A percentile compares a stretch with the other conserved stretches of the same genome.
phyloP scores from a whole-genome alignment of 1,284 basidiomycete genomes.

The Boletus sp. region DNA sequence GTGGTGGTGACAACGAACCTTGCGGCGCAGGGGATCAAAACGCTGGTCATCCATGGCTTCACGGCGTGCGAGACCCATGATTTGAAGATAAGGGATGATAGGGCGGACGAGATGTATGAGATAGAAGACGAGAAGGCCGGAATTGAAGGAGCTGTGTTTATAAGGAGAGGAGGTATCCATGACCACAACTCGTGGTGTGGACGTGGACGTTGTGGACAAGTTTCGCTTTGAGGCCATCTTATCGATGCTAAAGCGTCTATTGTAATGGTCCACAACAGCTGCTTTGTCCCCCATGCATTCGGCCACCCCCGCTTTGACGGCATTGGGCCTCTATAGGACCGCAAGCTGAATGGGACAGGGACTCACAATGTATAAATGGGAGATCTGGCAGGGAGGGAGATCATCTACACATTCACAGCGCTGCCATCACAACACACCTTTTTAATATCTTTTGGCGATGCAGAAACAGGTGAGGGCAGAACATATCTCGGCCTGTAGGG shows the following conservation, averaged over 20 bases:
- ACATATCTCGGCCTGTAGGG: slow-evolving; percentile 17
- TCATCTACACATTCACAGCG: slow-evolving; percentile 13
- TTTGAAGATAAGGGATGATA: slow-evolving; percentile 31
- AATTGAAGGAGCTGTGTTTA: slow-evolving; percentile 27
- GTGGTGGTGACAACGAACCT: slow-evolving; percentile 22
- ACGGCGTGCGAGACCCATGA: slow-evolving; percentile 26
- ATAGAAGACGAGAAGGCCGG: slow-evolving; percentile 31
- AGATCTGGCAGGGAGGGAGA: slow-evolving; percentile 3
- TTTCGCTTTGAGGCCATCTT: slow-evolving; percentile 19
- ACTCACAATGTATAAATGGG: slow-evolving; percentile 17
- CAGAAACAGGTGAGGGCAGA: slow-evolving; percentile 18
- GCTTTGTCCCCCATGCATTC: slow-evolving; percentile 20
- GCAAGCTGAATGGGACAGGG: slow-evolving; percentile 7
- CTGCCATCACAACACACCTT: slow-evolving; percentile 22
- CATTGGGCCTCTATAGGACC: slow-evolving; percentile 5
- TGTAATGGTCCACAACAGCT: not conserved
- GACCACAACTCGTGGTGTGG: slow-evolving; percentile 25
- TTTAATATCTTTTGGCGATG: slow-evolving; percentile 26
- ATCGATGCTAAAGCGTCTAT: slow-evolving; percentile 21
- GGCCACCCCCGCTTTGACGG: slow-evolving; percentile 20
- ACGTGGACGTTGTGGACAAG: slow-evolving; percentile 18
- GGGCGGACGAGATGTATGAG: slow-evolving; percentile 21
- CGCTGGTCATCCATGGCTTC: slow-evolving; percentile 30
- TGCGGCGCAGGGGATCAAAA: slow-evolving; percentile 31
- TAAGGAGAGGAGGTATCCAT: slow-evolving; percentile 24